Base-by-base conservation (phyloP, 2,329 filamentous ascomycete genomes). In the Orbilia quercus region DNA sequence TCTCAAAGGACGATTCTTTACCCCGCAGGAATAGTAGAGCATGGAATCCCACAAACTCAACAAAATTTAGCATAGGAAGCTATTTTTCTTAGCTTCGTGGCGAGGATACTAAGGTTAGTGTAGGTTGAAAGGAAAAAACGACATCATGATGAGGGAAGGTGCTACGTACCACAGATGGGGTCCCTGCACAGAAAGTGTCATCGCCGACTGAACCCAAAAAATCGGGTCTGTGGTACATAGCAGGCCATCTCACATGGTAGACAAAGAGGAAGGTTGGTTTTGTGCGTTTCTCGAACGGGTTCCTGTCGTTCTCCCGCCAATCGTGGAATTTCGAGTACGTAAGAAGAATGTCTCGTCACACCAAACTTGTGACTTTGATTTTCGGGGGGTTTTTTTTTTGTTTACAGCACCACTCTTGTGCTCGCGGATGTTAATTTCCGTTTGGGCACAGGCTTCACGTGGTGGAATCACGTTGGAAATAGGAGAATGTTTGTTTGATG, bases 21-120 rank as follows among this genome's bases (percentile, higher is more conserved):
- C 64, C 64, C 64, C 64, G 64, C 64, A 60, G 63, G n/a, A n/a
- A n/a, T n/a, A n/a, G 28, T 31, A 31, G 28, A 5, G 28, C 28
- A 31, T 47, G 36, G 25, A 23, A 44, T 44, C 20, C 18, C 47
- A 45, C 54, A n/a, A 34, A 60, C 40, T 12, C 16, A 48, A 60
- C 20, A 31, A 31, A 31, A 31, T 31, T 9, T 9, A 31, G 28
- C 28, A 5, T n/a, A n/a, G n/a, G n/a, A n/a, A n/a, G 28, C 5
- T 31, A 4, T 5, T 31, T 31, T 31, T 31, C 28, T 31, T 31
- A 9, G 28, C 9, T 31, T n/a, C n/a, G n/a, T n/a, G n/a, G n/a
- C n/a, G n/a, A n/a, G n/a, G n/a, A n/a, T n/a, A n/a, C n/a, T n/a
- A n/a, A n/a, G n/a, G n/a, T n/a, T n/a, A n/a, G n/a, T 18, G 23